Base-by-base conservation (phyloP, 1,284 basidiomycete genomes). In the Ceratobasidium sp. region DNA sequence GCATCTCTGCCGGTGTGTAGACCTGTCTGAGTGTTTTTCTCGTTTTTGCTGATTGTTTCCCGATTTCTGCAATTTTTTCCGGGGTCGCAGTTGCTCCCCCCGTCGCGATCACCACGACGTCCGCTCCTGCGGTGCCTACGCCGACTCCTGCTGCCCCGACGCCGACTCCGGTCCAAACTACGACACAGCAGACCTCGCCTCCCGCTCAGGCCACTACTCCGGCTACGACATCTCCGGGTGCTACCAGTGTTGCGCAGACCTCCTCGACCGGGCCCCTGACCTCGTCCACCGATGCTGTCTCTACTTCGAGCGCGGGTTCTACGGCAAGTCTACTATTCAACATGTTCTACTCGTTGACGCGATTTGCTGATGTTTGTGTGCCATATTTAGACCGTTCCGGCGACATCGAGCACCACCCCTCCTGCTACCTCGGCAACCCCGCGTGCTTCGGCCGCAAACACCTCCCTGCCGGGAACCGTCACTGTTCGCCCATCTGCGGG, bases 311-410 rank as follows among this genome's bases (percentile, higher is more conserved):
- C 38, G 7, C 12, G 46, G 44, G 44, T 41, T 33, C 65, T 27
- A 27, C 30, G 60, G 65, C 48, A 14, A 18, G 65, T 30, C 23
- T 59, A 30, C n/a, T 59, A 27, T 14, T 23, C 27, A 14, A n/a
- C 27, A 10, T 30, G 14, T 27, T 59, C 55, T 6, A 27, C 23
- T 1, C 30, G 55, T 30, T 35, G 27, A 50, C 48, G 48, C 16
- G 48, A 50, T 59, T 30, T 27, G n/a, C 18, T 27, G 33, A 30
- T 8, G 18, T 18, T 59, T 23, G 27, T 27, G 33, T 30, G 3
- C 62, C 52, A 67, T 46, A 60, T 57, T 46, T 73, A 73, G 69
- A 55, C 52, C 16, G 23, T 20, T 73, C 23, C 46, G n/a, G 62
- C 69, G 10, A 55, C 67, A 3, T 44, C 67, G 67, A 55, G 50